Evolutionary conservation across 257 asterid species (phyloP), one percentile per base, ranked within the genome.

Genomic region (Jacaranda mimosifolia): DNA sequence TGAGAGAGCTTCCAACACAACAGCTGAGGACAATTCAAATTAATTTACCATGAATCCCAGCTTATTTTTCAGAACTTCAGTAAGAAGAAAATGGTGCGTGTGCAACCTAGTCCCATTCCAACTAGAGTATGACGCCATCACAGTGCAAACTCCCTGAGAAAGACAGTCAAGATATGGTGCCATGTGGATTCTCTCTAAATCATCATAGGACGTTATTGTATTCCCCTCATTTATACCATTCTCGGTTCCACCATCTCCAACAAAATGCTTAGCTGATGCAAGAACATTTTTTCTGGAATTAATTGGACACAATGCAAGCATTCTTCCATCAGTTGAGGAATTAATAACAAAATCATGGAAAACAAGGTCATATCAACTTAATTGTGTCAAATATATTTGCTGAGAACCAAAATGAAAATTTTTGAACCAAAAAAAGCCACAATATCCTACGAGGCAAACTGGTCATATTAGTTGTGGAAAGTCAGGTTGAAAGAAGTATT

Each of bases 171-270:
- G 72, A 83, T 94, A 92, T 60, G 98, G 97, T 78, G 94, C 91
- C 88, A 94, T 42, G 87, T 94, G 98, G 81, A 89, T 88, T 74
- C 80, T 80, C 91, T 89, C 95, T 82, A 94, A 81, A 45, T 92
- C 91, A 58, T 91, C 98, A 76, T 87, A 91, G 45, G 93, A 78
- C 26, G 83, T 55, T 51, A 91, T 76, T 3, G 98, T 88, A 84
- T 94, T 85, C 77, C 98, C 98, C 86, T 94, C 98, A 74, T 94
- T 94, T 78, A 45, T 86, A 18, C 98, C 98, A 72, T 85, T 85
- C 76, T 91, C 92, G 36, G 98, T 94, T 63, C 96, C 97, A 39
- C 98, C 98, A 67, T 94, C 98, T 13, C 98, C 98, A 72, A 91
- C 93, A 69, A 82, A 94, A 92, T 94, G 98, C 91, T 94, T 94